Percentiles rank a stretch among this genome's conserved stretches.
Conservation (phyloP, 2,329 filamentous ascomycete species). For the Lasiodiplodia theobromae region DNA sequence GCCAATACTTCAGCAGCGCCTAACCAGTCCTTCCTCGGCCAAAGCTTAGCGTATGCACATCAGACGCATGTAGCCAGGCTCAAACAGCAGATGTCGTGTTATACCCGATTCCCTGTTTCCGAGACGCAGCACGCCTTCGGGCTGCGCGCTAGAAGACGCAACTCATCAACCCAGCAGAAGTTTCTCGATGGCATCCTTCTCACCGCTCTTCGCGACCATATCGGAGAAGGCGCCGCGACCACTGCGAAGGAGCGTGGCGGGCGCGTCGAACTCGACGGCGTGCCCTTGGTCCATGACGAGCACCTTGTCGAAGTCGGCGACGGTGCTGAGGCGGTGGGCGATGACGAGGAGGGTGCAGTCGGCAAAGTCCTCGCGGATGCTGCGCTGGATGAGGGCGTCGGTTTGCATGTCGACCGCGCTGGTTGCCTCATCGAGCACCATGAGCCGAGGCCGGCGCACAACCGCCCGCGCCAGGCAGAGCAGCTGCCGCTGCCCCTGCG, state of each 20-base stretch:
- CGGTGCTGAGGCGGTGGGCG: constrained; percentile 64
- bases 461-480: constrained; percentile 93
- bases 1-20: too few relatives aligned
- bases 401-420: constrained; percentile 70
- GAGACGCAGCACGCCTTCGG: too few relatives aligned
- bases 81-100: too few relatives aligned
- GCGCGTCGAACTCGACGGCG: constrained; percentile 51
- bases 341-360: constrained; percentile 66
- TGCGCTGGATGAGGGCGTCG: constrained; percentile 63
- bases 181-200: neutral
- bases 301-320: constrained; percentile 61
- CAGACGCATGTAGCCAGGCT: too few relatives aligned
- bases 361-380: constrained; percentile 61
- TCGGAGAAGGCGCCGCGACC: neutral
- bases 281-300: constrained; percentile 59
- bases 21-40: too few relatives aligned
- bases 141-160: too few relatives aligned
- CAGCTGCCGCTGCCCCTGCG: constrained; percentile 89
- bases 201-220: neutral
- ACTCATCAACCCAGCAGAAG: neutral
- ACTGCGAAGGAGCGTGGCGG: neutral
- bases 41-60: too few relatives aligned
- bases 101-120: too few relatives aligned
- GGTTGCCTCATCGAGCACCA: constrained; percentile 96
- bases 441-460: constrained; percentile 86